Base-by-base conservation (phyloP, 2,329 filamentous ascomycete genomes). In the Aurifilum marmelostoma region DNA sequence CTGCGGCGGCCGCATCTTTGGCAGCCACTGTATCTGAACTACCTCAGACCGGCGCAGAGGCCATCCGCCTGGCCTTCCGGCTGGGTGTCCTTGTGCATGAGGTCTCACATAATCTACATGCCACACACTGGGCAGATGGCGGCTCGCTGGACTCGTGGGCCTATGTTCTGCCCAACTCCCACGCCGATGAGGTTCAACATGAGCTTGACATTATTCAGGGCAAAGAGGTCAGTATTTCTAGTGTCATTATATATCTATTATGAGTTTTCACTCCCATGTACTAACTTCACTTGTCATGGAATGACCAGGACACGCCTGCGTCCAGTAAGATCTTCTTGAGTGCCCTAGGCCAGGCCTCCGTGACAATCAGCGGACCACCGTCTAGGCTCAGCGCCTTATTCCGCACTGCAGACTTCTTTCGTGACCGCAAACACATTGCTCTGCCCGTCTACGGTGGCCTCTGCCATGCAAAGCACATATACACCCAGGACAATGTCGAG, bases 11-110 rank as follows among this genome's bases (percentile, higher is more conserved):
- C 1, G 72, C 84, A 0, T 77, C 83, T 0, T 37, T 83, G 2
- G 76, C 84, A 3, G 66, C 74, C 0, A 77, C 74, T 0, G n/a
- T 83, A 3, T 72, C 76, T 0, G 81, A 84, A 27, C 56, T 86
- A 0, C 74, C 81, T 2, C 56, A 76, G 1, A 73, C 75, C n/a
- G 84, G 82, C 8, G 81, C 79, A 0, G 76, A 85, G 63, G 78
- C 76, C 1, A 73, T 84, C 1, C 77, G 81, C 0, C 41, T 79
- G 1, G 81, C 84, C 1, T 85, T 86, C 68, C 78, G 83, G 0
- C 75, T 86, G 4, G 83, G 83, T 0, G 73, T 84, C 1, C 73
- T 78, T 4, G 83, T 85, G 0, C 71, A 79, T n/a, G 74, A 76
- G 3, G 75, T 84, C 0, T 84, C 83, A 0, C 73, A 79, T 43